These are phyloP conservation scores for Myriosclerotinia curreyana DNA, from an alignment of 2,329 filamentous ascomycete genomes.

Conservation along the genomic window DNA sequence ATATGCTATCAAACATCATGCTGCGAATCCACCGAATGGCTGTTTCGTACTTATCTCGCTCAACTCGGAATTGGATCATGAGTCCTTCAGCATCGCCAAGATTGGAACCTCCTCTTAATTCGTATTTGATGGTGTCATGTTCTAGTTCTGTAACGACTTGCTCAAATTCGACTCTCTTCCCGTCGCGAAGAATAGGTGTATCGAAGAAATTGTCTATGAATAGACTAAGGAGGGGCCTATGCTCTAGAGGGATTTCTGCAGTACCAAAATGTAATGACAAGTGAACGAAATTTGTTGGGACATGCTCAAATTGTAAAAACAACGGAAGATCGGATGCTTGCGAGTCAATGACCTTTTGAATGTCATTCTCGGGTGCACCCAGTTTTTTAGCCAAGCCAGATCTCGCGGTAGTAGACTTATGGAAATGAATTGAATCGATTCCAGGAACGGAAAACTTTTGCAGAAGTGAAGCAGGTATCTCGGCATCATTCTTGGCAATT, in stretches of 20 bases:
- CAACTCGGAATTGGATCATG: constrained; percentile 77
- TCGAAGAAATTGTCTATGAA: constrained; percentile 95
- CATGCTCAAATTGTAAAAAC: constrained; percentile 96
- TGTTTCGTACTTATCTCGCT: constrained; percentile 80
- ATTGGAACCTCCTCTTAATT: constrained; percentile 63
- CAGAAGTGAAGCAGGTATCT: constrained; percentile 79
- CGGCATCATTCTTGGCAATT: constrained; percentile 82
- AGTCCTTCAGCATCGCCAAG: constrained; percentile 80
- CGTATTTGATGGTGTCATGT: constrained; percentile 83
- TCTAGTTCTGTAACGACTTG: constrained; percentile 89
- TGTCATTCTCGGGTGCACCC: constrained; percentile 62
- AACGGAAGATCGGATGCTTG: constrained; percentile 64
- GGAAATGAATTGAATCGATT: constrained; percentile 92
- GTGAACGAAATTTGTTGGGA: constrained; percentile 88
- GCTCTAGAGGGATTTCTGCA: constrained; percentile 69
- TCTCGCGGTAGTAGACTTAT: constrained; percentile 79
- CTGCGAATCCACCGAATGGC: constrained; percentile 81
- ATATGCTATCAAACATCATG: constrained; percentile 84
- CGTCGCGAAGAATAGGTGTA: constrained; percentile 75
- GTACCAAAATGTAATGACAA: constrained; percentile 80
- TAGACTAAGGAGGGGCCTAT: constrained; percentile 79
- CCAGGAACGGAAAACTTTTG: constrained; percentile 78
- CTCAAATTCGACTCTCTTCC: constrained; percentile 79
- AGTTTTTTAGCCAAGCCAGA: constrained; percentile 73
- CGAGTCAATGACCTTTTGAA: constrained; percentile 73